These are phyloP conservation scores for Ulota crispa DNA, from an alignment of 225 moss, liverwort and hornwort species.

Conservation along the genomic window DNA sequence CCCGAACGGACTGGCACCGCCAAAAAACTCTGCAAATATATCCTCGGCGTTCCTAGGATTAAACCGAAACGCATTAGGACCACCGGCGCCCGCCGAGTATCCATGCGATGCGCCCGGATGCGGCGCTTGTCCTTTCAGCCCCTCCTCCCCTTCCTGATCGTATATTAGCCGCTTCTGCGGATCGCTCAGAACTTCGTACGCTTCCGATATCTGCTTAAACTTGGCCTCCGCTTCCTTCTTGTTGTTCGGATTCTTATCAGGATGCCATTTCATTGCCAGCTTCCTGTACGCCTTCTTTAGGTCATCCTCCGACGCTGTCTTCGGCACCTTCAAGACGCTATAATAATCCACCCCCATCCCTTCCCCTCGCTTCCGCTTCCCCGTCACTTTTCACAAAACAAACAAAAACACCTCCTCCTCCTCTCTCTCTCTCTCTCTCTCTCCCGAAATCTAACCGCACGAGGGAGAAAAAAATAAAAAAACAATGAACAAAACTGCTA, in stretches of 20 bases:
- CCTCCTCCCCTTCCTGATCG: slow-evolving; percentile 97
- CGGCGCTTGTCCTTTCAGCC: slow-evolving; percentile 88
- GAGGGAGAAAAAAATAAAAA: not conserved
- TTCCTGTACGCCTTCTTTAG: slow-evolving; percentile 98
- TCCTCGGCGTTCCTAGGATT: slow-evolving; percentile 65
- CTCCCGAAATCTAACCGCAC: slow-evolving; percentile 32
- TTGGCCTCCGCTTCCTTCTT: slow-evolving; percentile 99
- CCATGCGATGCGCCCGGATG: slow-evolving; percentile 55
- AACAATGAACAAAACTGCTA: not conserved
- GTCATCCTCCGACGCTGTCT: slow-evolving; percentile 90
- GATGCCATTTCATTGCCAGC: slow-evolving; percentile 99
- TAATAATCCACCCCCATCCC: slow-evolving; percentile 99
- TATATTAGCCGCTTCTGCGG: slow-evolving; percentile 96
- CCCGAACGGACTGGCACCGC: slow-evolving; percentile 48
- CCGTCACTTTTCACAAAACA: slow-evolving; percentile 5
- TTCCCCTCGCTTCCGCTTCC: slow-evolving; percentile 27
- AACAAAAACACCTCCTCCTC: not conserved
- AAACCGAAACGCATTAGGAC: slow-evolving; percentile 49
- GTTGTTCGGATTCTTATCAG: slow-evolving; percentile 98
- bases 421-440: not conserved
- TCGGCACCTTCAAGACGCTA: slow-evolving; percentile 88
- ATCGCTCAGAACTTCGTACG: slow-evolving; percentile 98
- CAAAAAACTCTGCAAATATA: slow-evolving; percentile 65
- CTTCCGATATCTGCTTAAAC: slow-evolving; percentile 99
- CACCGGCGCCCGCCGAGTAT: slow-evolving; percentile 28